Percentiles rank a stretch among this genome's conserved stretches.
Conservation (phyloP, 345 rosid species). For the Eutrema heterophyllum region DNA sequence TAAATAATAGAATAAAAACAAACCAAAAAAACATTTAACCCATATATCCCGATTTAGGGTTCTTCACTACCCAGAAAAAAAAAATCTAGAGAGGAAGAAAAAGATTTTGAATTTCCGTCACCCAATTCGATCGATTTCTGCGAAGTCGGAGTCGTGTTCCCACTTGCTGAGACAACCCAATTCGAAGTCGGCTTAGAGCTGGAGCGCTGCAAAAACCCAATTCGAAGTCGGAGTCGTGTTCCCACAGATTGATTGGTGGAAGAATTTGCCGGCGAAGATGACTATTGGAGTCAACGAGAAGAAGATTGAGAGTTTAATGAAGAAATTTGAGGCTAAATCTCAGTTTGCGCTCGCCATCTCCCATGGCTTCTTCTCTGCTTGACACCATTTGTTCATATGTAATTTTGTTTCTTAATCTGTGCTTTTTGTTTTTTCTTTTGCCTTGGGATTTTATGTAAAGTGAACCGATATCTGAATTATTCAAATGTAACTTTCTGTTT, state of each 20-base stretch:
- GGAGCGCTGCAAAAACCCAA: too few relatives aligned
- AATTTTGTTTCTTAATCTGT: neutral
- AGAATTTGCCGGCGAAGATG: slow-evolving; percentile 24
- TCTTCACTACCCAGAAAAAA: too few relatives aligned
- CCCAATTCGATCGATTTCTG: too few relatives aligned
- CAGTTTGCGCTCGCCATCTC: slow-evolving; percentile 25
- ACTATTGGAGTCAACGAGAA: slow-evolving; percentile 2
- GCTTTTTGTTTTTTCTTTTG: neutral
- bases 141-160: too few relatives aligned
- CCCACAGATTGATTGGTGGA: slow-evolving; percentile 10
- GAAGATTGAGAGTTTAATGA: slow-evolving; percentile 26
- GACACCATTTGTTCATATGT: neutral
- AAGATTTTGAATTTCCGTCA: too few relatives aligned
- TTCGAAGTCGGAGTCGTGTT: too few relatives aligned
- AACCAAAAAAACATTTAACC: too few relatives aligned
- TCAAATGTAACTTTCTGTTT: slow-evolving; percentile 8
- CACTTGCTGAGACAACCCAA: too few relatives aligned
- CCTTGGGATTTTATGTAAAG: neutral
- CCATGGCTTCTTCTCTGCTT: slow-evolving; percentile 30
- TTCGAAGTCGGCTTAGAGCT: too few relatives aligned
- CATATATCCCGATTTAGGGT: too few relatives aligned
- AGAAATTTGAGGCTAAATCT: slow-evolving; percentile 25
- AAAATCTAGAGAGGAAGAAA: too few relatives aligned
- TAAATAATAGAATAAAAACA: too few relatives aligned
- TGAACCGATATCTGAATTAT: neutral